Evolutionary conservation across 768 basidiomycete genomes (phyloP).

Genomic region (Trametes sanguinea): DNA sequence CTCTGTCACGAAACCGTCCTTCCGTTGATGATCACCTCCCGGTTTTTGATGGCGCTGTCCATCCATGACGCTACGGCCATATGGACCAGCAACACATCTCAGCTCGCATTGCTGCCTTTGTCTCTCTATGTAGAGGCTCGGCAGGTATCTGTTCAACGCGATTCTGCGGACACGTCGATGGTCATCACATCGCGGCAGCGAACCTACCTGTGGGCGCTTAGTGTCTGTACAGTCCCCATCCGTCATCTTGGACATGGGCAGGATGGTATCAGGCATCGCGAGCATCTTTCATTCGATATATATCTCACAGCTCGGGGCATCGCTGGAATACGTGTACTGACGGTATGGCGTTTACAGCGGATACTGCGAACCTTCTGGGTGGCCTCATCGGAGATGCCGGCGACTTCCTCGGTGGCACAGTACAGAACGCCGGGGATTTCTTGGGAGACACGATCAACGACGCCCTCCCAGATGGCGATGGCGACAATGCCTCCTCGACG

Average conservation of each 20-base stretch:
- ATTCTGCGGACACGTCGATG: too few relatives aligned
- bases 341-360: background rate
- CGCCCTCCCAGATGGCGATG: background rate
- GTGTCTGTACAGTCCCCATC: too few relatives aligned
- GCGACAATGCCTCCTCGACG: background rate
- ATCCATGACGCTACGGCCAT: background rate
- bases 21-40: conserved; percentile 8
- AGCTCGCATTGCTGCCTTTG: too few relatives aligned
- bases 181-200: too few relatives aligned
- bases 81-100: background rate
- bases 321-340: background rate
- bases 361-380: background rate
- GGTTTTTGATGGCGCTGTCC: conserved; percentile 1
- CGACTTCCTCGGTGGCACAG: conserved; percentile 5
- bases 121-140: too few relatives aligned
- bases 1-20: background rate
- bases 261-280: too few relatives aligned
- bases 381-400: background rate
- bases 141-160: too few relatives aligned
- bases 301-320: too few relatives aligned
- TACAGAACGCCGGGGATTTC: background rate
- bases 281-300: too few relatives aligned
- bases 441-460: background rate
- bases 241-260: too few relatives aligned
- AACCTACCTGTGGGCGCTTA: too few relatives aligned